Evolutionary conservation across 345 rosid species (phyloP), one percentile per base, ranked within the genome.

Genomic region (Sisymbrium irio): DNA sequence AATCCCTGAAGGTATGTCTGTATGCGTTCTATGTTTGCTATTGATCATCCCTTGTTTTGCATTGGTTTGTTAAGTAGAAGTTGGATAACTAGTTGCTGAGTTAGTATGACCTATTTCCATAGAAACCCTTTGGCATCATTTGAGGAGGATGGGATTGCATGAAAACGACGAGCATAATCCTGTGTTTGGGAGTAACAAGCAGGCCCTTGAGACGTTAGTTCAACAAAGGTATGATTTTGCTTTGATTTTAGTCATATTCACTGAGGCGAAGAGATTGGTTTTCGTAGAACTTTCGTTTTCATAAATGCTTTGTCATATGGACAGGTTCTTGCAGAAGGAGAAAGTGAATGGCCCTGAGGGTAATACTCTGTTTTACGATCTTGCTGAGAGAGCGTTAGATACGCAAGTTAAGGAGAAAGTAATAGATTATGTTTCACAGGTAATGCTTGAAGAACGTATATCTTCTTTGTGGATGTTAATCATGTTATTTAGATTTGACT

Each of bases 381-480:
- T 95, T 71, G 99, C 99, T 13, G 97, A 88, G 87, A 92, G 98
- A 84, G 97, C 96, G 22, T 78, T 85, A 62, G 98, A 95, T 77
- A 81, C 83, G 4, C 85, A 86, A 57, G 78, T 88, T 36, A 78
- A 58, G 1, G 91, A 86, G 58, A 87, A 65, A 72, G 74, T 90
- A 35, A 92, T 88, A 75, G 91, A 88, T 60, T 83, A 90, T 70
- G 82, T 95, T 51, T 74, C 97, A 37, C 91, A 90, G 94, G 98
- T 95, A 80, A 46, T 62, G 65, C 19, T 25, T 56, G 13, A 57
- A 37, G n/a, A 44, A 36, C 2, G 28, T 45, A 28, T 42, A 36
- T 45, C 7, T 14, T 56, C 27, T 47, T 30, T 50, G n/a, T 59
- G 0, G 20, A 12, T 19, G 19, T 40, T 17, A 7, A 19, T 1